phyloP scores from a whole-genome alignment of 73 alveolate genomes.

The Tetrahymena elliotti region DNA sequence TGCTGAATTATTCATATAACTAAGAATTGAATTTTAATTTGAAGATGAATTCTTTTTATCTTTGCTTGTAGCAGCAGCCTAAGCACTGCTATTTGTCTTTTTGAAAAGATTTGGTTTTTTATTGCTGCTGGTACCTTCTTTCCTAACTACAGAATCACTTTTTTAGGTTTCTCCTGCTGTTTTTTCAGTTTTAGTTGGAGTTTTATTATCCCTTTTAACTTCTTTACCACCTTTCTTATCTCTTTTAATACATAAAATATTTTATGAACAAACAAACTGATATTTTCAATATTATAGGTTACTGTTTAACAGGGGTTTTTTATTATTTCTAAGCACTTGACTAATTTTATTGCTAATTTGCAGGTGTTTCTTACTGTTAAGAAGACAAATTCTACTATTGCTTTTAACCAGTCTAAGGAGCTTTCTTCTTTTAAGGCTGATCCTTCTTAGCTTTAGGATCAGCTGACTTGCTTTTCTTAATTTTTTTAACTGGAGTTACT shows the following conservation, averaged over 20 bases:
- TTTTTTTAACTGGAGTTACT: background rate
- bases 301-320: background rate
- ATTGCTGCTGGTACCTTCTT: background rate
- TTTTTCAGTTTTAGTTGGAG: background rate
- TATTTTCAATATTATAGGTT: too few species aligned
- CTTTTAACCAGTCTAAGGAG: background rate
- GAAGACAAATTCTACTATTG: background rate
- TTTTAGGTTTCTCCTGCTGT: background rate
- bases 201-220: background rate
- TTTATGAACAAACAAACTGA: too few species aligned
- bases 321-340: background rate
- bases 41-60: background rate
- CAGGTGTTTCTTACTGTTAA: background rate
- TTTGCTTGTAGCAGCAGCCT: background rate
- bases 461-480: background rate
- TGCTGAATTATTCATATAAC: background rate
- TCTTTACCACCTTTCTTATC: background rate
- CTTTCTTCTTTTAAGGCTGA: background rate
- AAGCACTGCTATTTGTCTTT: background rate
- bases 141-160: background rate
- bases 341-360: background rate
- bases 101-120: background rate
- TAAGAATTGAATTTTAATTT: background rate
- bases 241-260: background rate
- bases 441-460: background rate